Evolutionary conservation across 768 basidiomycete genomes (phyloP), one percentile per base, ranked within the genome.

Genomic region (Pleurotus tuber-regium): DNA sequence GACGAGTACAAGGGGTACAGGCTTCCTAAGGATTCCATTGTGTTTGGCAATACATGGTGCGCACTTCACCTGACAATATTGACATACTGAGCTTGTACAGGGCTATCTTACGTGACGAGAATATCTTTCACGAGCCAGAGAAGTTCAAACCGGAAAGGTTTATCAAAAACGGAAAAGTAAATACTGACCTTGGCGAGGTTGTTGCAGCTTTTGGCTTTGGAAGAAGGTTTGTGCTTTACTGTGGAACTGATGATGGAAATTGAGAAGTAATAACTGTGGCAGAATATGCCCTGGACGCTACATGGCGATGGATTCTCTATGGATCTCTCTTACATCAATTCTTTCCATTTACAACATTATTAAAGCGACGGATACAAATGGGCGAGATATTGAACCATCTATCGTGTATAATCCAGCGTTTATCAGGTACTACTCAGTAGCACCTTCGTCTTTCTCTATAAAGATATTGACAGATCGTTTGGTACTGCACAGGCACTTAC

Each of bases 141-240:
- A 54, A 52, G 14, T 82, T 75, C 57, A 66, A 64, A 4, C 80
- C 80, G 10, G 74, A 71, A 24, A 72, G 80, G 3, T 79, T 73
- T 63, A 61, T 79, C 14, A 57, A 67, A 11, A 66, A 76, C 50
- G 74, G 72, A n/a, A 66, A 69, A 23, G 60, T 46, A 12, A 21
- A 46, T 12, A 25, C 21, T 14, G n/a, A 9, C 10, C 26, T 46
- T 4, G 21, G 16, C 10, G 24, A 46, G 16, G 25, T 25, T 30
- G 43, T 29, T 25, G 50, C 67, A 33, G 63, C 66, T 1, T 73
- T 71, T 50, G 73, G 72, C 4, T 72, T 72, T 53, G 71, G 71
- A 16, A 28, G 30, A 46, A 46, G 43, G 43, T 16, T 4, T 4
- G 16, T 31, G 16, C 16, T 18, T 21, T 1, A n/a, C 3, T 24